Percentiles rank a stretch among this genome's conserved stretches.
These are phyloP conservation scores for Thalassiosira pacifica DNA, from an alignment of 352 stramenopile genomes.

Conservation along the genomic window DNA sequence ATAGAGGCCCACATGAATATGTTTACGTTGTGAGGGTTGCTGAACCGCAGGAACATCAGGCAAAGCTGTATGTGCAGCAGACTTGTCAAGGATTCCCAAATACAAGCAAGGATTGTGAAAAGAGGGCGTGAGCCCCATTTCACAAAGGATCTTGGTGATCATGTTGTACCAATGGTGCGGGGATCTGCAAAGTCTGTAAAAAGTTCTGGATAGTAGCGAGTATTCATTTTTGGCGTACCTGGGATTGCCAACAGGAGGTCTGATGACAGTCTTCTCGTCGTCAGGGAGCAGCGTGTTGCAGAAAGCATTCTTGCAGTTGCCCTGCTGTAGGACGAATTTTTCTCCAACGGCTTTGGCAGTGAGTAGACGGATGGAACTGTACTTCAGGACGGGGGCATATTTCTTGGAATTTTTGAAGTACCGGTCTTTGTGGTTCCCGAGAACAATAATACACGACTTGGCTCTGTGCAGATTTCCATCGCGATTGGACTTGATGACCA, in stretches of 20 bases:
- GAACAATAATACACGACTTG: conserved; percentile 13
- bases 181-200: conserved; percentile 40
- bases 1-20: conserved; percentile 15
- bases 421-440: conserved; percentile 4
- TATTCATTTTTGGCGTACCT: background rate
- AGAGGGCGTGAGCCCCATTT: conserved; percentile 23
- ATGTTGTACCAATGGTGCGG: conserved; percentile 52
- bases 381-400: conserved; percentile 4
- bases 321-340: conserved; percentile 4
- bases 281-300: conserved; percentile 9
- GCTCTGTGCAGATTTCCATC: background rate
- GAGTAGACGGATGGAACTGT: conserved; percentile 6
- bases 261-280: conserved; percentile 21
- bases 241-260: conserved; percentile 14
- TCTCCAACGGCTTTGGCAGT: conserved; percentile 2
- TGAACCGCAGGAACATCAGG: too few species aligned
- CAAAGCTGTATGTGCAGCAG: too few species aligned
- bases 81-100: background rate
- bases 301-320: conserved; percentile 46
- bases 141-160: conserved; percentile 6
- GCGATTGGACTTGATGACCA: background rate
- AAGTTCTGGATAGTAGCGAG: conserved; percentile 36
- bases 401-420: background rate
- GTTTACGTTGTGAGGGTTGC: background rate
- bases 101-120: conserved; percentile 43